Base-by-base conservation (phyloP, 1,284 basidiomycete species). In the Puccinia horiana region DNA sequence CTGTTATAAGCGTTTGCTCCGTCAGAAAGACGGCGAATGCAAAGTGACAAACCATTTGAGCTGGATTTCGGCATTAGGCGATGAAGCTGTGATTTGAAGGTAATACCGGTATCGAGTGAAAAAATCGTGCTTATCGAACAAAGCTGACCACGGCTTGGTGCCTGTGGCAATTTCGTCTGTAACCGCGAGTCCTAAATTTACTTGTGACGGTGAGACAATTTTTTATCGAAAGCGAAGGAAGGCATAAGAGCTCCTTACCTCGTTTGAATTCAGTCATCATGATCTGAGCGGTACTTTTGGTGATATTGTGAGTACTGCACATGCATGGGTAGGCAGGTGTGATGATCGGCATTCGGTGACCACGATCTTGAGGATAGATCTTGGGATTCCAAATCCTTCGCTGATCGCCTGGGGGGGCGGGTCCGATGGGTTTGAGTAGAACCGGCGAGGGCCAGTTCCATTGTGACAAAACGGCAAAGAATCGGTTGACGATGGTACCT, bases 241-340 rank as follows among this genome's bases (percentile, higher is more conserved):
- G 47, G 14, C 18, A 5, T n/a, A 29, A 35, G 20, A 58, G 35
- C 83, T 79, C 83, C 87, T 82, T 81, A 93, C 94, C 96, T 89
- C 93, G 91, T 88, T 95, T 93, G 88, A 98, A 96, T 86, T 99
- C 97, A 85, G 94, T 92, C 1, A 94, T 96, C 90, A 98, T 96
- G 84, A 99, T 94, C 89, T 93, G 93, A 88, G 98, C 94, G 1
- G 96, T 99, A 18, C 95, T 98, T 58, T 92, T 91, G 61, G 94
- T 95, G 83, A 99, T 95, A 86, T 99, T 99, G 88, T 99, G 97
- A 20, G 97, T 99, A 47, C 96, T 92, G 87, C 96, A 99, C 96
- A 99, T 99, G n/a, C 96, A 93, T 56, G 97, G 97, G 88, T 98
- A 99, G 32, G 97, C 96, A 5, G 97, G 97, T 0, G 97, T 99